Base-by-base conservation (phyloP, 805 yeast genomes). In the Spathaspora passalidarum region DNA sequence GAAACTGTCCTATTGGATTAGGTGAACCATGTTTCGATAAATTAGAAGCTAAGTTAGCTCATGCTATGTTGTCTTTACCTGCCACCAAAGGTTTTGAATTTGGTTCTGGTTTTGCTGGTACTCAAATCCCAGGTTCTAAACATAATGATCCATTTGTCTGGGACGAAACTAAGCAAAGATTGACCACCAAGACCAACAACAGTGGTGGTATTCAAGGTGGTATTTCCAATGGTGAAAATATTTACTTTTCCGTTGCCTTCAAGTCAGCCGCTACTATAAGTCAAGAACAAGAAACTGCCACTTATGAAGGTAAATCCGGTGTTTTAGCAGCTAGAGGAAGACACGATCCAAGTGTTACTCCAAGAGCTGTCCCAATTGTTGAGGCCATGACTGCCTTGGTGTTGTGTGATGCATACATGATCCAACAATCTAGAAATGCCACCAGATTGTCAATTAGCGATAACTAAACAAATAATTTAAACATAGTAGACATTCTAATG, bases 181-280 rank as follows among this genome's bases (percentile, higher is more conserved):
- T 94, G 62, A 85, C 92, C 67, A 94, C 99, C 20, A 76, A 65
- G 56, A 91, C 98, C 16, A 94, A 94, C 73, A 83, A 85, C 68
- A 87, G 96, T 14, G 99, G 98, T 57, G 99, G 99, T 71, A 81
- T 90, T 52, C 99, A 94, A 75, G 99, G 99, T 61, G 99, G 99
- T 62, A 94, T 94, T 62, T 73, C 96, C 43, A 94, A 94, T 63
- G 99, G 99, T 56, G 99, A 94, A 69, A 78, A 87, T 69, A 87
- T 94, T 60, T 94, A 86, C 73, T 94, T 94, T 68, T 85, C 88
- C 20, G 92, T 94, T 38, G 97, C 98, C 3, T 94, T 94, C 81
- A 94, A 94, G 74, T 91, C 98, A 2, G 97, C 96, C 14, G 99
- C 99, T 42, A 94, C 99, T 36, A 94, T 94, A 56, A 82, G 94